Evolutionary conservation across 169 alveolate genomes (phyloP), one percentile per base, ranked within the genome.

Genomic region (Ichthyophthirius multifiliis): DNA sequence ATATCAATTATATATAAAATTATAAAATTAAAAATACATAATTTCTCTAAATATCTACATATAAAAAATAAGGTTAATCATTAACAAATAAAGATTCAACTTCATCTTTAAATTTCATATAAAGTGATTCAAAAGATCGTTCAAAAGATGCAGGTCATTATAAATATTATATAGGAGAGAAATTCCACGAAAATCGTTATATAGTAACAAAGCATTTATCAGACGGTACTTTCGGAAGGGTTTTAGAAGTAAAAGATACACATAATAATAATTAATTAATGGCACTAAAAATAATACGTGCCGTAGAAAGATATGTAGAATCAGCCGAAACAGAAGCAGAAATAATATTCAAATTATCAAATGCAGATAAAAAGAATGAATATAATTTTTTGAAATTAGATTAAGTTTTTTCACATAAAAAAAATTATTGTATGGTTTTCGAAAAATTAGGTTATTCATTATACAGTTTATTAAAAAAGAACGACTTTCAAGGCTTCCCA

Each of bases 221-320:
- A 12, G 99, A 97, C 67, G 99, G 99, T 30, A 98, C 99, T 6
- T 98, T 98, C 83, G 99, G 99, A 16, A 84, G 99, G 80, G 99
- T 97, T 37, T 89, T 97, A 31, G 92, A 91, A 63, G 94, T 98
- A 35, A 67, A 15, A 65, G 94, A 95, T 41, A 85, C 75, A n/a
- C n/a, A n/a, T 35, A 92, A 85, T 45, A 85, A 89, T 35, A 89
- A 89, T 62, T 79, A 90, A 45, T 74, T 83, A n/a, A 94, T 92
- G 35, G 99, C 99, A 5, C 86, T 97, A 65, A 98, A 98, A 84
- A 97, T 96, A 10, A 97, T 98, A 32, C 85, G 99, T 47, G 97
- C 97, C 74, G 98, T 96, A 43, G 93, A 94, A 62, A 92, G 97
- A 81, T 98, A 97, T 87, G 96, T 97, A 37, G 96, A 94, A 67